Evolutionary conservation across 805 yeast species (phyloP), one percentile per base, ranked within the genome.

Genomic region (Pichia eremophila): DNA sequence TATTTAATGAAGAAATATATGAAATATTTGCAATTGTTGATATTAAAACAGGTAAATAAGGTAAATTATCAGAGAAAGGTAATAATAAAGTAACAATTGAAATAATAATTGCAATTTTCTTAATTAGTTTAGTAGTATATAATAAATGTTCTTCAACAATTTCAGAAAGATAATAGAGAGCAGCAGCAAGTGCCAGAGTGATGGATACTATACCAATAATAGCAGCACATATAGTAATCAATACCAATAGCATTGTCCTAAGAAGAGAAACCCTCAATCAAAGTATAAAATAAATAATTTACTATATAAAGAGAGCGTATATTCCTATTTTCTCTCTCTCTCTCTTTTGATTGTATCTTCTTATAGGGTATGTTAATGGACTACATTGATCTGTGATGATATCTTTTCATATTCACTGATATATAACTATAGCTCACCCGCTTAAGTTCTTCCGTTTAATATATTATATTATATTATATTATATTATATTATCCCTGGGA

Each of bases 161-260:
- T 62, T 93, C 99, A 9, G 95, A 85, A 37, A 91, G 71, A 58
- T 89, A 90, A 70, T 89, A 93, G 34, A 93, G 70, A 0, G 96
- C 98, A 2, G 95, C 85, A 0, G 98, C 97, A n/a, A 71, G 68
- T 12, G 73, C 76, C 34, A 81, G 66, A 0, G 85, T 79, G 45
- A 79, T 69, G 47, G 78, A 74, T 2, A 77, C 56, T 55, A 84
- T 83, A 4, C 90, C 93, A 0, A 73, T 58, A 0, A 78, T 63
- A 1, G 77, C 69, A 15, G 93, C 93, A 3, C 73, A 60, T 47
- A 77, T 73, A 2, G 90, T 79, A 2, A 85, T 61, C 14, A 81
- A 73, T 22, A 84, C 64, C 45, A 84, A 66, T 22, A 22, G 25
- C 88, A 84, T 81, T 34, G 36, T 53, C 3, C 3, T 19, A 19